phyloP scores from a whole-genome alignment of 2,329 filamentous ascomycete species.

The Dactylellina parvicollis region DNA sequence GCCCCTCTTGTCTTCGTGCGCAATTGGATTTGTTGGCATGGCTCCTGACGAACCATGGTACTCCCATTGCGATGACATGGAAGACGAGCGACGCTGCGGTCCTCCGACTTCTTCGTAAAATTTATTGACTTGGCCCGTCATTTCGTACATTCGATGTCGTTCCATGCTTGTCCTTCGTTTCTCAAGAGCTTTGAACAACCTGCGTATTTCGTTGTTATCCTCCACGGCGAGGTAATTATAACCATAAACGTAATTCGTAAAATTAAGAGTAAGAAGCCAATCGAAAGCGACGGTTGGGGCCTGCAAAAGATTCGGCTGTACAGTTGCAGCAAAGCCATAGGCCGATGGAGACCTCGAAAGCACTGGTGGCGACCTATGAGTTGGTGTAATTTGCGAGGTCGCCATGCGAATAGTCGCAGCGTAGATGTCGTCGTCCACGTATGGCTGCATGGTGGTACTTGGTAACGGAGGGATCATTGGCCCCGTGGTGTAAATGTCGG shows the following conservation, averaged over 20 bases:
- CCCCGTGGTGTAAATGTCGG: slow-evolving; percentile 47
- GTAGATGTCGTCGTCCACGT: slow-evolving; percentile 37
- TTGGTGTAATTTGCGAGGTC: slow-evolving; percentile 43
- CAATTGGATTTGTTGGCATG: slow-evolving; percentile 52
- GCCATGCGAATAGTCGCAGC: slow-evolving; percentile 50
- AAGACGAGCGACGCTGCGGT: slow-evolving; percentile 25
- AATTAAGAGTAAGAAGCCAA: slow-evolving; percentile 43
- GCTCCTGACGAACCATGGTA: slow-evolving; percentile 30
- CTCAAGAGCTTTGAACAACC: slow-evolving; percentile 38
- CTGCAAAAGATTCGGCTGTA: slow-evolving; percentile 47
- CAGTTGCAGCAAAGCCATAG: slow-evolving; percentile 44
- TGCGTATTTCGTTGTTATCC: slow-evolving; percentile 43
- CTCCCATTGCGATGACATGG: slow-evolving; percentile 31
- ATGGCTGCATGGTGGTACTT: slow-evolving; percentile 46
- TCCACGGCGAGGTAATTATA: slow-evolving; percentile 49
- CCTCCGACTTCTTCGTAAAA: slow-evolving; percentile 45
- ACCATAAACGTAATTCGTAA: slow-evolving; percentile 49
- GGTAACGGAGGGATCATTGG: slow-evolving; percentile 42
- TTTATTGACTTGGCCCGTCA: slow-evolving; percentile 44
- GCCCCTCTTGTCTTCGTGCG: slow-evolving; percentile 44
- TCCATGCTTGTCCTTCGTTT: slow-evolving; percentile 44
- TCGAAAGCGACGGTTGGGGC: slow-evolving; percentile 38
- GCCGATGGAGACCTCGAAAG: slow-evolving; percentile 47
- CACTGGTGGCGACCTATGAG: slow-evolving; percentile 24
- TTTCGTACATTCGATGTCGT: slow-evolving; percentile 44